phyloP scores from a whole-genome alignment of 257 asterid genomes.

The Nicotiana sylvestris region DNA sequence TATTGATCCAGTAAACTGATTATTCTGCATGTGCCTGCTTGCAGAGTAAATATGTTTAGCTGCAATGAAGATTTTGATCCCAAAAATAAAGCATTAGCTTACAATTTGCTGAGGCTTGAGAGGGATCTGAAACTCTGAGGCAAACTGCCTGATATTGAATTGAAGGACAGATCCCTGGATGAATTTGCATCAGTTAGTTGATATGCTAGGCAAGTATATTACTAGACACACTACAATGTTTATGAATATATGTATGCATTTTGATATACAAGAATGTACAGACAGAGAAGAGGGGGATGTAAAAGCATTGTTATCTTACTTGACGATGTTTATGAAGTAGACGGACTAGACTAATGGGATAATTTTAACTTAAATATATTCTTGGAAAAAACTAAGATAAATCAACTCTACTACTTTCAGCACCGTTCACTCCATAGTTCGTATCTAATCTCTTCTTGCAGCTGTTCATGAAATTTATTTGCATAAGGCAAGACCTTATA shows the following conservation, averaged over 20 bases:
- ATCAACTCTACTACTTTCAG: background rate
- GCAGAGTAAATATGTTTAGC: slow-evolving; percentile 20
- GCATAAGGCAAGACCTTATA: slow-evolving; percentile 4
- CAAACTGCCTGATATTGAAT: slow-evolving; percentile 43
- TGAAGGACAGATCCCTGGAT: slow-evolving; percentile 56
- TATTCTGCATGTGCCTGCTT: slow-evolving; percentile 52
- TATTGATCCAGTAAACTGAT: slow-evolving; percentile 52
- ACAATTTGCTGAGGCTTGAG: slow-evolving; percentile 38
- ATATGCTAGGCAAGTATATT: background rate
- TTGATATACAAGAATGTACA: background rate
- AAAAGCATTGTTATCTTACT: background rate
- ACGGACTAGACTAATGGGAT: background rate
- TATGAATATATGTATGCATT: background rate
- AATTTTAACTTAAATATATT: background rate
- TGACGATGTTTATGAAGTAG: background rate
- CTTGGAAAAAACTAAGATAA: background rate
- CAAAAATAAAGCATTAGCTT: slow-evolving; percentile 17
- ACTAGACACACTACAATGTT: background rate
- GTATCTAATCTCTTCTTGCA: background rate
- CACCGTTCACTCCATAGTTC: background rate
- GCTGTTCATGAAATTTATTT: background rate
- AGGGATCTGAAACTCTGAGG: slow-evolving; percentile 47
- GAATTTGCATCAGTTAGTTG: background rate
- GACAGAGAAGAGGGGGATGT: background rate
- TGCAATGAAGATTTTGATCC: slow-evolving; percentile 7